Percentiles rank a stretch among this genome's conserved stretches.
Conservation (phyloP, 352 stramenopile genomes). For the Phytophthora crassamura region DNA sequence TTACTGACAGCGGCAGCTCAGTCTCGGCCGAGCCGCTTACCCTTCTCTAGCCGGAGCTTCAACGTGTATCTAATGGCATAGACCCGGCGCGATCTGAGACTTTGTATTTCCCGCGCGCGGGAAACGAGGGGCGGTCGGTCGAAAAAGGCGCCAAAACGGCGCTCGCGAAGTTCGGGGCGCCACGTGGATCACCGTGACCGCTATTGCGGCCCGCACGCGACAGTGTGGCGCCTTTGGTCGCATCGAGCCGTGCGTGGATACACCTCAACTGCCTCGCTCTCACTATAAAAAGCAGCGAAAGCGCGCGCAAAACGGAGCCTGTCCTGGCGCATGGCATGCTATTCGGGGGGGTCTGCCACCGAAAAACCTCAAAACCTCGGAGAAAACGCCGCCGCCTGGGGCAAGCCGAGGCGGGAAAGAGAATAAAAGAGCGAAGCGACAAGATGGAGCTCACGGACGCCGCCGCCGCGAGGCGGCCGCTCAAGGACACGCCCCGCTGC, state of each 20-base stretch:
- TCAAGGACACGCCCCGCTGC: conserved; percentile 49
- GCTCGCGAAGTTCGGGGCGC: no score
- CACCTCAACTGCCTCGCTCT: neutral
- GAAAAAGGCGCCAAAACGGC: no score
- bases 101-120: neutral
- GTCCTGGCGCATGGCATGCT: conserved; percentile 10
- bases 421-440: conserved; percentile 11
- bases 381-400: conserved; percentile 11
- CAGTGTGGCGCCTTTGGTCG: neutral
- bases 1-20: no score
- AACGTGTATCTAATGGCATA: no score
- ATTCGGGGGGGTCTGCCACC: conserved; percentile 10
- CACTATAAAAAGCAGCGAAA: conserved; percentile 19
- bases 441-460: conserved; percentile 33
- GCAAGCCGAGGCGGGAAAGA: conserved; percentile 4
- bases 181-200: no score
- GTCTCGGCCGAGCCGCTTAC: no score
- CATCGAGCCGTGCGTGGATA: neutral
- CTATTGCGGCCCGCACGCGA: no score
- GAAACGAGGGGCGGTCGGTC: no score
- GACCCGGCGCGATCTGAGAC: no score
- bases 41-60: no score
- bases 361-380: conserved; percentile 53
- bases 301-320: conserved; percentile 19
- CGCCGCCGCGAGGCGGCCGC: conserved; percentile 30